These are phyloP conservation scores for Phytophthora megakarya DNA, from an alignment of 352 stramenopile genomes.

Conservation along the genomic window DNA sequence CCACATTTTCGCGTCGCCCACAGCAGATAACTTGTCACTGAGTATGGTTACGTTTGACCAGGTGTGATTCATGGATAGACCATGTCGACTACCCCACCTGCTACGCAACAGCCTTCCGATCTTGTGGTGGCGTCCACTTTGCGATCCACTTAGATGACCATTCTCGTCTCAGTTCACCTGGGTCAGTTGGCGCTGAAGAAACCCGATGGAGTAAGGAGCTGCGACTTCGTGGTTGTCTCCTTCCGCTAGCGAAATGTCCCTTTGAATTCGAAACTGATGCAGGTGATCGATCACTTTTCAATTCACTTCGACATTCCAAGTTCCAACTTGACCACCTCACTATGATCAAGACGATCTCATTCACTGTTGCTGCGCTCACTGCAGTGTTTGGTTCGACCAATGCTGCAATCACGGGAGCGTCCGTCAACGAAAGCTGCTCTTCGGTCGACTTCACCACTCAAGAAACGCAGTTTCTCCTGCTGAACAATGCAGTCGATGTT, in stretches of 20 bases:
- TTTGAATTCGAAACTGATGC: neutral
- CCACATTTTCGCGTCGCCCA: neutral
- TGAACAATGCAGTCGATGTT: constrained; percentile 49
- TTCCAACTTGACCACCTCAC: neutral
- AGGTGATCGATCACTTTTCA: constrained; percentile 12
- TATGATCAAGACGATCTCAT: constrained; percentile 14
- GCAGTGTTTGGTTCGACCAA: neutral
- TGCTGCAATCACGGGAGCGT: neutral
- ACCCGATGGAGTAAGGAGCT: constrained; percentile 4
- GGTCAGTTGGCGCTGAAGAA: constrained; percentile 16
- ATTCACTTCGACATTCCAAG: constrained; percentile 9
- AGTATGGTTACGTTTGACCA: neutral
- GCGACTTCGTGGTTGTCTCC: neutral
- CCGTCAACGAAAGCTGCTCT: constrained; percentile 33
- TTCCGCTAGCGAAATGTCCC: neutral
- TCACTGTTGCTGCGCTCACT: neutral
- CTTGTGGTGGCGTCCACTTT: constrained; percentile 18
- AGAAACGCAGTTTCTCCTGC: constrained; percentile 39
- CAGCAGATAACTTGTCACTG: neutral
- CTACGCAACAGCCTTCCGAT: constrained; percentile 11
- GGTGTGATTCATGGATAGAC: constrained; percentile 2
- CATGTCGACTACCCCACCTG: neutral
- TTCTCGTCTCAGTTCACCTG: constrained; percentile 2
- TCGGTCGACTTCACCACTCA: constrained; percentile 48
- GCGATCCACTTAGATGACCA: neutral